phyloP scores from a whole-genome alignment of 805 yeast species.

The Tetrapisispora arboricola region DNA sequence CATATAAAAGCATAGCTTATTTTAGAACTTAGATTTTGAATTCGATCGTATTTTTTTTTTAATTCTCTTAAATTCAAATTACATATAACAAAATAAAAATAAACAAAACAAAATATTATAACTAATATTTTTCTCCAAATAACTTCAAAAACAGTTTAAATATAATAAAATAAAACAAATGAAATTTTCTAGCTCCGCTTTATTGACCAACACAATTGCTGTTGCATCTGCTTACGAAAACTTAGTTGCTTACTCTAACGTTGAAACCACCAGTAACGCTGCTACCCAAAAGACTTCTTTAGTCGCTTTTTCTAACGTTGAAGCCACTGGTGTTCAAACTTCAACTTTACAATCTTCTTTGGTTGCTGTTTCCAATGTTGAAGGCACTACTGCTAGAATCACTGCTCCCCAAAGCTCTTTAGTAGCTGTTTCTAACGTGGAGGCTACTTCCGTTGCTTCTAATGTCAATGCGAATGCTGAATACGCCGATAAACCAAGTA shows the following conservation, averaged over 20 bases:
- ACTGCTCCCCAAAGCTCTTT: neutral
- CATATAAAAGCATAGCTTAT: too few relatives aligned
- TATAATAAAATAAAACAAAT: neutral
- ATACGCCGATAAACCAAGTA: constrained; percentile 12
- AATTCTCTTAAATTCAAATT: too few relatives aligned
- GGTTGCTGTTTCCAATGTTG: constrained; percentile 2
- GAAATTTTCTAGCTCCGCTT: constrained; percentile 4
- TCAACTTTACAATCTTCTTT: neutral
- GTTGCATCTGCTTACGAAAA: neutral
- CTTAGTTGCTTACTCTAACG: neutral
- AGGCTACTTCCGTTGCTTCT: neutral
- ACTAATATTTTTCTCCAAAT: neutral
- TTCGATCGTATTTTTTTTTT: too few relatives aligned
- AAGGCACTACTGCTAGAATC: neutral
- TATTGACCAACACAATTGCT: neutral
- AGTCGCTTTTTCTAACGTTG: neutral
- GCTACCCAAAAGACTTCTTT: neutral
- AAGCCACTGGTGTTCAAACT: neutral
- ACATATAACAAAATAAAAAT: too few relatives aligned
- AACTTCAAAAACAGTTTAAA: neutral
- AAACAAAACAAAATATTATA: neutral
- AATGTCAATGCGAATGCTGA: neutral
- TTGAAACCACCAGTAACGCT: neutral
- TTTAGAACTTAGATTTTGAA: too few relatives aligned
- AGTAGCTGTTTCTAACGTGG: constrained; percentile 3